Percentiles rank a stretch among this genome's conserved stretches.
phyloP scores from a whole-genome alignment of 208 protist species.

The Vickermania ingenoplastis region DNA sequence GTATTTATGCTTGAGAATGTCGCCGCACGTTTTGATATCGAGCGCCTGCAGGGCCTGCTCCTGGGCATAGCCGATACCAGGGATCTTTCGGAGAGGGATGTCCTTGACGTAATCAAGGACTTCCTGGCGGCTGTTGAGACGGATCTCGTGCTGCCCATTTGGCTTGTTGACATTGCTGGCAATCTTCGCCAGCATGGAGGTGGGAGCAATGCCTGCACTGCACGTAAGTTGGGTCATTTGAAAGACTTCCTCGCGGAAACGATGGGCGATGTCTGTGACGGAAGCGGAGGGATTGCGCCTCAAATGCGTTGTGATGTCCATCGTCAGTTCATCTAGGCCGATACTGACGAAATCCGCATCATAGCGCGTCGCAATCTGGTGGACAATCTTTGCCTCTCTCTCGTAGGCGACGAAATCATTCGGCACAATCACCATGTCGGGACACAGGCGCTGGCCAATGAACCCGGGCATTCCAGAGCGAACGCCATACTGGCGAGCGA shows the following conservation, averaged over 20 bases:
- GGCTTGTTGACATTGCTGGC: constrained; percentile 92
- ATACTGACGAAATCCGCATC: constrained; percentile 77
- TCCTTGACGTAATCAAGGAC: constrained; percentile 66
- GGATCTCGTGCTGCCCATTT: constrained; percentile 89
- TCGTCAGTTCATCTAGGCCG: constrained; percentile 80
- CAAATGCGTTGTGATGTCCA: constrained; percentile 76
- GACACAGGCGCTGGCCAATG: constrained; percentile 87
- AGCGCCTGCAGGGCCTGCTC: constrained; percentile 58
- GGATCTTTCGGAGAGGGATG: constrained; percentile 67
- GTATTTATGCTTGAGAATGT: constrained; percentile 59
- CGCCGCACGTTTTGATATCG: constrained; percentile 65
- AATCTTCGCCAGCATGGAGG: constrained; percentile 84
- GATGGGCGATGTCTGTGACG: constrained; percentile 48
- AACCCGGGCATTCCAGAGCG: constrained; percentile 95
- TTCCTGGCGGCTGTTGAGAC: constrained; percentile 62
- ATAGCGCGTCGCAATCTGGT: constrained; percentile 73
- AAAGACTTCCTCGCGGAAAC: constrained; percentile 77
- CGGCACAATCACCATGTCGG: constrained; percentile 79
- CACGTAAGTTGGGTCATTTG: constrained; percentile 70
- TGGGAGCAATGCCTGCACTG: constrained; percentile 82
- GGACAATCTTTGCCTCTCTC: constrained; percentile 49
- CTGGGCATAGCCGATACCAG: constrained; percentile 74
- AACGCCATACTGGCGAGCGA: constrained; percentile 92
- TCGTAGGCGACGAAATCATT: constrained; percentile 74
- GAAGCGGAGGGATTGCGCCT: constrained; percentile 29